A percentile compares a stretch with the other conserved stretches of the same genome.
These are phyloP conservation scores for Schrenkiella parvula DNA, from an alignment of 345 rosid genomes.

Conservation along the genomic window DNA sequence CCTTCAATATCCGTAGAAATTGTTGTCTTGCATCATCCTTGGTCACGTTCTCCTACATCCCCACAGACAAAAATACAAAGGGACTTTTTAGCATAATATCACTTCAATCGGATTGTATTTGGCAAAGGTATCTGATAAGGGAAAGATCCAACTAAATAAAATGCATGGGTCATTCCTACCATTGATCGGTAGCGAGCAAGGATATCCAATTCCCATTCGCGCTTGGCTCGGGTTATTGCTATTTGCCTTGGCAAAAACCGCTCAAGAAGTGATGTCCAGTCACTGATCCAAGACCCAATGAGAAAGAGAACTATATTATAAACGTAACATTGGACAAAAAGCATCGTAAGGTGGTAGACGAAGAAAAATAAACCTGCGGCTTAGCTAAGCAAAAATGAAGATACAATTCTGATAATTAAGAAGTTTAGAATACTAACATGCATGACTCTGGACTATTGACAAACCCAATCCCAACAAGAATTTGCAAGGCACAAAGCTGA, in stretches of 20 bases:
- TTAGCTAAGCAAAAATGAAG: slow-evolving; percentile 1
- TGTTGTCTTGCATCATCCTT: slow-evolving; percentile 97
- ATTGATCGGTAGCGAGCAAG: slow-evolving; percentile 79
- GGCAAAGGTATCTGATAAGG: neutral
- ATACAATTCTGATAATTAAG: neutral
- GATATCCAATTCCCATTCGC: slow-evolving; percentile 94
- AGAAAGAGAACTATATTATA: neutral
- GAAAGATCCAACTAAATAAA: neutral
- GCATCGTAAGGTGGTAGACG: neutral
- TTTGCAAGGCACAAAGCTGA: slow-evolving; percentile 90
- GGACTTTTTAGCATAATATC: neutral
- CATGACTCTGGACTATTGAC: slow-evolving; percentile 79
- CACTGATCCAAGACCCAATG: slow-evolving; percentile 44
- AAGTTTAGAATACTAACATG: slow-evolving; percentile 51
- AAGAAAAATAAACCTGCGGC: neutral
- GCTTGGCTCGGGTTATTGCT: slow-evolving; percentile 91
- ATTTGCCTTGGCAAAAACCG: slow-evolving; percentile 90
- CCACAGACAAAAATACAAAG: slow-evolving; percentile 11
- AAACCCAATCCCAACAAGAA: slow-evolving; percentile 89
- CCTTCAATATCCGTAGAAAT: slow-evolving; percentile 72
- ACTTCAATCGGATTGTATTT: neutral
- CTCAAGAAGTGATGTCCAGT: slow-evolving; percentile 89
- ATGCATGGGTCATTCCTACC: slow-evolving; percentile 45
- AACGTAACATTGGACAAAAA: neutral
- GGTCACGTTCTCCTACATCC: slow-evolving; percentile 70